Conservation (phyloP, 495 filamentous ascomycete species). For the Tetracladium marchalianum region DNA sequence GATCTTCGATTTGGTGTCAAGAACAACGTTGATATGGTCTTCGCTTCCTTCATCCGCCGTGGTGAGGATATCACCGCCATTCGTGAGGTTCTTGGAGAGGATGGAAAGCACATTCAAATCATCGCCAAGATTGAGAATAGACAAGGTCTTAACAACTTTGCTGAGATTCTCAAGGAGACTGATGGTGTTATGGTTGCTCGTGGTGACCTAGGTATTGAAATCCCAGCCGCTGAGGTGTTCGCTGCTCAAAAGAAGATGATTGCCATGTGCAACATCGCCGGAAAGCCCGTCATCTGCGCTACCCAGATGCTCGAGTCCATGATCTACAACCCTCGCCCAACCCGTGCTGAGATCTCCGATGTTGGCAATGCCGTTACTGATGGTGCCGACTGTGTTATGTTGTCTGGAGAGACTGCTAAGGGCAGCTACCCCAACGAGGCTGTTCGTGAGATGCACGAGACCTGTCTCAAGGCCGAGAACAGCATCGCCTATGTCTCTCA, state of each 20-base stretch:
- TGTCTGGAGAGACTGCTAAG: conserved; percentile 98
- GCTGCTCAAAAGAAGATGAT: conserved; percentile 99
- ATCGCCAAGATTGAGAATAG: conserved; percentile 99
- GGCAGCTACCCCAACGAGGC: conserved; percentile 88
- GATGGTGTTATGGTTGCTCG: conserved; percentile 99
- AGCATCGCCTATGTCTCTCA: conserved; percentile 92
- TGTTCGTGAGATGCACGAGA: conserved; percentile 95
- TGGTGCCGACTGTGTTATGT: conserved; percentile 98
- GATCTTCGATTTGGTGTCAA: conserved; percentile 93
- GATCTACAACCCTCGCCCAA: conserved; percentile 98
- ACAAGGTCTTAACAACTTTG: conserved; percentile 96
- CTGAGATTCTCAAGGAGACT: conserved; percentile 90
- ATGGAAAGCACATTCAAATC: conserved; percentile 96
- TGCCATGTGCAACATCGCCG: conserved; percentile 98
- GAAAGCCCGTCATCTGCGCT: conserved; percentile 89
- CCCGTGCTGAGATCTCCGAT: conserved; percentile 94
- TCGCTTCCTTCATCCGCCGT: conserved; percentile 94
- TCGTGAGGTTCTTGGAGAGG: conserved; percentile 79
- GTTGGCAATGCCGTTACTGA: conserved; percentile 97
- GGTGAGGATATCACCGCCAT: conserved; percentile 87
- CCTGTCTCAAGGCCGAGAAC: conserved; percentile 90
- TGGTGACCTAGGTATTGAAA: conserved; percentile 97
- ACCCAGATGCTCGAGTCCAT: conserved; percentile 95
- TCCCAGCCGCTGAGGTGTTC: conserved; percentile 96
- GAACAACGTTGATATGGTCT: conserved; percentile 98